Evolutionary conservation across 2,329 filamentous ascomycete species (phyloP).

Genomic region (Aspergillus ochraceoroseus): DNA sequence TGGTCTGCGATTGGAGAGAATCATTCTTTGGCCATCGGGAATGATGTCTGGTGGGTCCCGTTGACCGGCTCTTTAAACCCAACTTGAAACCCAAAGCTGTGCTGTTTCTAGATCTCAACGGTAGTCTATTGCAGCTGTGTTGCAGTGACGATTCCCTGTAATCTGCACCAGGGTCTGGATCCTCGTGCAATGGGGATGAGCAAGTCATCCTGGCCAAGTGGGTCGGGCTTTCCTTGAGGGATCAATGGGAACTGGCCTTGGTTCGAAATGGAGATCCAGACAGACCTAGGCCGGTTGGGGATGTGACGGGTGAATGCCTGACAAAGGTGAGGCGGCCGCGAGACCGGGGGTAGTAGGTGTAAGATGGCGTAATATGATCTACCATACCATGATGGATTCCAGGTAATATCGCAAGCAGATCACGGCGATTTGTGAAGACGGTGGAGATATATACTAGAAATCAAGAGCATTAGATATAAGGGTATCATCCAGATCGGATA

Average conservation of each 20-base stretch:
- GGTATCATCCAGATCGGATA: slow-evolving; percentile 5
- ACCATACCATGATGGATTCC: background rate
- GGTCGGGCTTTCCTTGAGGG: slow-evolving; percentile 2
- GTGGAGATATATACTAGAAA: slow-evolving; percentile 8
- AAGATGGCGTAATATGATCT: slow-evolving; percentile 3
- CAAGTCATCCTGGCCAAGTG: slow-evolving; percentile 1
- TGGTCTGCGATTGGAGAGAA: too few species aligned
- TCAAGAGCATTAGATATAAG: slow-evolving; percentile 8
- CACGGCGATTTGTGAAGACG: background rate
- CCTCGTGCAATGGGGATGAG: slow-evolving; percentile 2
- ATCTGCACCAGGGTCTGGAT: slow-evolving; percentile 9
- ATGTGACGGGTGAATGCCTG: background rate
- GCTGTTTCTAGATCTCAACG: slow-evolving; percentile 8
- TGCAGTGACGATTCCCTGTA: slow-evolving; percentile 5
- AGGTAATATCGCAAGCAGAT: background rate
- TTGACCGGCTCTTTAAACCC: background rate
- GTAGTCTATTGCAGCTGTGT: slow-evolving; percentile 3
- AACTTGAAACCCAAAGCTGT: slow-evolving; percentile 5
- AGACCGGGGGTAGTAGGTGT: background rate
- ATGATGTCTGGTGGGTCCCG: background rate
- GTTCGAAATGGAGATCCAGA: background rate
- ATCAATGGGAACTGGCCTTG: background rate
- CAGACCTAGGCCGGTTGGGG: background rate
- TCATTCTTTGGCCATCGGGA: background rate
- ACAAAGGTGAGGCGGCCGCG: background rate